A percentile compares a stretch with the other conserved stretches of the same genome.
Conservation (phyloP, 768 basidiomycete genomes). For the Rubroboletus pulcherrimus region DNA sequence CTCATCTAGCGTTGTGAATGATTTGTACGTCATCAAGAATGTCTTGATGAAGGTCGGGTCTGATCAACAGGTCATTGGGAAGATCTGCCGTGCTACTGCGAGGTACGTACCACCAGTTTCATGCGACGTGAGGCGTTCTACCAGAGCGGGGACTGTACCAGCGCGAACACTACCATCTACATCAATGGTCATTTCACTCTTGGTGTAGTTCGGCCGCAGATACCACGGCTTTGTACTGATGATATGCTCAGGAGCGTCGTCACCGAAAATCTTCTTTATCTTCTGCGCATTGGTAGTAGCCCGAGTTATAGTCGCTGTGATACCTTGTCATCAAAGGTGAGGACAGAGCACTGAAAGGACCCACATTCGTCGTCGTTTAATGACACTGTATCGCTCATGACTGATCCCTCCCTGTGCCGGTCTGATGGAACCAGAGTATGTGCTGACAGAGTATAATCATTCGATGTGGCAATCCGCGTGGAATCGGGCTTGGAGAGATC, state of each 20-base stretch:
- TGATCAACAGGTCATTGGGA: slow-evolving; percentile 24
- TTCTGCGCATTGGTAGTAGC: slow-evolving; percentile 44
- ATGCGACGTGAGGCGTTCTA: slow-evolving; percentile 89
- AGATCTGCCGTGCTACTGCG: background rate
- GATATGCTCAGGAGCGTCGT: slow-evolving; percentile 45
- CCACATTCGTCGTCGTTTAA: slow-evolving; percentile 27
- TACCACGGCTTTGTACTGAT: slow-evolving; percentile 71
- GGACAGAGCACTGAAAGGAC: background rate
- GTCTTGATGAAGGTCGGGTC: slow-evolving; percentile 81
- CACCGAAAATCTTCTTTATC: slow-evolving; percentile 66
- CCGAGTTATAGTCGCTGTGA: slow-evolving; percentile 23
- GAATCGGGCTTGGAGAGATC: slow-evolving; percentile 23
- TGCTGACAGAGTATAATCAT: slow-evolving; percentile 22
- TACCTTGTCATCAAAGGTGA: background rate
- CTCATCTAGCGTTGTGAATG: slow-evolving; percentile 81
- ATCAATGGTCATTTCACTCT: slow-evolving; percentile 80
- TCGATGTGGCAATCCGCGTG: slow-evolving; percentile 18
- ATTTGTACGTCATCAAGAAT: slow-evolving; percentile 95
- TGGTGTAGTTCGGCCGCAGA: slow-evolving; percentile 74
- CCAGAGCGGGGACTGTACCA: slow-evolving; percentile 80
- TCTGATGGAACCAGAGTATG: slow-evolving; percentile 27
- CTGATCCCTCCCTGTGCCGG: slow-evolving; percentile 13
- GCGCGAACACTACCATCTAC: slow-evolving; percentile 81
- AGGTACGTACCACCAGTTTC: slow-evolving; percentile 71
- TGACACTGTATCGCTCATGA: slow-evolving; percentile 18